Percentiles rank a stretch among this genome's conserved stretches.
Evolutionary conservation across 2,329 filamentous ascomycete genomes (phyloP).

Genomic region (Chlorencoelia australis): DNA sequence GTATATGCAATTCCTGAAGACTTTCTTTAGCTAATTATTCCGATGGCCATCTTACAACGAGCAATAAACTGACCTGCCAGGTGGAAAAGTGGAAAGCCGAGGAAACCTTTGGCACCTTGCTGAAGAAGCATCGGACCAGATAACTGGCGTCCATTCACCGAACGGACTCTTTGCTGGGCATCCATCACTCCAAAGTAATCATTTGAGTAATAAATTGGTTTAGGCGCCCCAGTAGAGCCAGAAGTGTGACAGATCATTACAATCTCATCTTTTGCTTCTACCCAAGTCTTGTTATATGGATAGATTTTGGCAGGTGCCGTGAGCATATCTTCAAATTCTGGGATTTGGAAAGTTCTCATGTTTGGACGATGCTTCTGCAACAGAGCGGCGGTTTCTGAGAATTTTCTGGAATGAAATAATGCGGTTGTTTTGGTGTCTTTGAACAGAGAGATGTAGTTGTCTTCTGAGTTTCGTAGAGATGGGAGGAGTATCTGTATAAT

Average conservation of each 20-base stretch:
- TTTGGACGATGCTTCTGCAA: slow-evolving; percentile 1
- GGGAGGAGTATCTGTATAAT: slow-evolving; percentile 15
- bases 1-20: too few species aligned
- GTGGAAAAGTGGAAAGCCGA: too few species aligned
- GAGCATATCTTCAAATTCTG: slow-evolving; percentile 23
- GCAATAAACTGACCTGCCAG: too few species aligned
- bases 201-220: too few species aligned
- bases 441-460: slow-evolving; percentile 14
- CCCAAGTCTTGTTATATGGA: slow-evolving; percentile 28
- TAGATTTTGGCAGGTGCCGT: slow-evolving; percentile 14
- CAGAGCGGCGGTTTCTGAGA: slow-evolving; percentile 3
- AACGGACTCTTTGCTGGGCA: too few species aligned
- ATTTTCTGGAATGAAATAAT: slow-evolving; percentile 10
- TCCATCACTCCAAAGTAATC: too few species aligned
- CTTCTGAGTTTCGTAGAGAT: slow-evolving; percentile 12
- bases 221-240: slow-evolving; percentile 50
- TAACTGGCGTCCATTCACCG: too few species aligned
- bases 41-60: too few species aligned
- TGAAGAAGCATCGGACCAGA: too few species aligned
- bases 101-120: too few species aligned
- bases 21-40: too few species aligned
- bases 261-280: slow-evolving; percentile 28
- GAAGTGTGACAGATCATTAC: slow-evolving; percentile 26
- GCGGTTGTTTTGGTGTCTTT: slow-evolving; percentile 7
- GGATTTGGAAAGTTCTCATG: slow-evolving; percentile 11